These are phyloP conservation scores for Hibiscus trionum DNA, from an alignment of 345 rosid species.

Conservation along the genomic window DNA sequence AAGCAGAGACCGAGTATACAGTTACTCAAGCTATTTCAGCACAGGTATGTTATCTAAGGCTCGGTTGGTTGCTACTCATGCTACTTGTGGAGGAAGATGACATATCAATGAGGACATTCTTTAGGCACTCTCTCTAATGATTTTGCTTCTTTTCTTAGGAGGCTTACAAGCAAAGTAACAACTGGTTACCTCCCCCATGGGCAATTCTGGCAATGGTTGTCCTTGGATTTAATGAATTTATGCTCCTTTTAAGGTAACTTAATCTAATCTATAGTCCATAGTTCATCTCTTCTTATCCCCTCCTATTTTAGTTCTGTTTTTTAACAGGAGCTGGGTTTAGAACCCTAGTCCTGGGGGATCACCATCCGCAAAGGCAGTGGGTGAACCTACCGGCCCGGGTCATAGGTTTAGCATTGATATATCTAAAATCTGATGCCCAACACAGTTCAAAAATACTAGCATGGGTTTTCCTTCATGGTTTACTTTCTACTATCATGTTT, in stretches of 20 bases:
- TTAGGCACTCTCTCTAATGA: not conserved
- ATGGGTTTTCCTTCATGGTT: not conserved
- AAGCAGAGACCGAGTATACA: constrained; percentile 57
- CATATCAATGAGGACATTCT: not conserved
- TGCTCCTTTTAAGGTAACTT: constrained; percentile 61
- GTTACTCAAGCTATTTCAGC: constrained; percentile 71
- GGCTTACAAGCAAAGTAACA: constrained; percentile 58
- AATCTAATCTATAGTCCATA: not conserved
- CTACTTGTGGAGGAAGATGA: not conserved
- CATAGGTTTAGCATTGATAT: not conserved
- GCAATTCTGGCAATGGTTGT: constrained; percentile 48
- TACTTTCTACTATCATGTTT: not conserved
- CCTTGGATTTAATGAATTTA: constrained; percentile 73
- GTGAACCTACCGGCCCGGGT: not conserved
- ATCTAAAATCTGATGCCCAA: no score
- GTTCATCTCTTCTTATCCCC: not conserved
- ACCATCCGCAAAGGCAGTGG: not conserved
- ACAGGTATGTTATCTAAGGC: constrained; percentile 35
- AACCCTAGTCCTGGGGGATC: not conserved
- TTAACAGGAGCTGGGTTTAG: not conserved
- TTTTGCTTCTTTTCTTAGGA: constrained; percentile 34
- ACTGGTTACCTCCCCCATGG: constrained; percentile 78
- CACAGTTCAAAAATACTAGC: no score
- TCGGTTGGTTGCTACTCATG: not conserved
- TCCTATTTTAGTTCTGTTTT: not conserved